Conservation (phyloP, 345 rosid species). For the Rhizophora apiculata region DNA sequence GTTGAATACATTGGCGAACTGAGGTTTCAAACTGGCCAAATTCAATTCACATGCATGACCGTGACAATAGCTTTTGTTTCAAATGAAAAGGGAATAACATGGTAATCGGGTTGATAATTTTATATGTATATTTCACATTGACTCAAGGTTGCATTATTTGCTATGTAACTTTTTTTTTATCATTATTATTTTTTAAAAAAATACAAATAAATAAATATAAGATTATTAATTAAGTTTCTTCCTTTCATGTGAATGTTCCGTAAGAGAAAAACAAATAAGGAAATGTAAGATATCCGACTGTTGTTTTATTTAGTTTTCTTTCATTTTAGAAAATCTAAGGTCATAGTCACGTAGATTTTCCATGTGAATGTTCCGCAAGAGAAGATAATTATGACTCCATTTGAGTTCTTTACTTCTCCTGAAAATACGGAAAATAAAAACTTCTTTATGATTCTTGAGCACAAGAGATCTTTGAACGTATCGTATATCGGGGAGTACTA, state of each 20-base stretch:
- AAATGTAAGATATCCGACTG: constrained; percentile 2
- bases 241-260: too few species aligned
- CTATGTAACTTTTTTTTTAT: too few species aligned
- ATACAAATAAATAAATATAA: too few species aligned
- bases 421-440: constrained; percentile 14
- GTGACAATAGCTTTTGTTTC: constrained; percentile 12
- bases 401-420: background rate
- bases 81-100: too few species aligned
- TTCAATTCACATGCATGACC: constrained; percentile 49
- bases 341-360: constrained; percentile 51
- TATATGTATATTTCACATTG: rapidly evolving
- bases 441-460: background rate
- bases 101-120: too few species aligned
- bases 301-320: constrained; percentile 26
- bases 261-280: too few species aligned
- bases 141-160: too few species aligned
- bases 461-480: constrained; percentile 13
- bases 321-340: constrained; percentile 39
- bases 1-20: constrained; percentile 33
- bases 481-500: background rate
- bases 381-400: constrained; percentile 29
- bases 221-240: too few species aligned
- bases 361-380: constrained; percentile 42
- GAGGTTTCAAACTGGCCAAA: constrained; percentile 30
- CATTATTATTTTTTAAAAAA: too few species aligned